Base-by-base conservation (phyloP, 257 asterid genomes). In the Gynochthodes officinalis region DNA sequence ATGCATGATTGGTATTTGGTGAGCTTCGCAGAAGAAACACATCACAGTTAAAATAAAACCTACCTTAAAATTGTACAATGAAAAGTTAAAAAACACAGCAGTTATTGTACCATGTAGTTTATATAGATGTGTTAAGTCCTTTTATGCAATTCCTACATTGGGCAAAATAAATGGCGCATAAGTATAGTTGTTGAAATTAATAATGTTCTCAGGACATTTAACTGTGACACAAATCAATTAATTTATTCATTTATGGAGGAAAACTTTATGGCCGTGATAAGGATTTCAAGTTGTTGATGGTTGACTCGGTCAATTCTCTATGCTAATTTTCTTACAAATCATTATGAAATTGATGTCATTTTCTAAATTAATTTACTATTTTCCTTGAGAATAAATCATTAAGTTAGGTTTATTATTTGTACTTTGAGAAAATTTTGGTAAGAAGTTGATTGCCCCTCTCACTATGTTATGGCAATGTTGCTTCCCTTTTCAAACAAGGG, bases 11-110 rank as follows among this genome's bases (percentile, higher is more conserved):
- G 75, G 72, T 57, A 35, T 33, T 39, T 70, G 69, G 68, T n/a
- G 75, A 76, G 70, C 83, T 79, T 79, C 79, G 35, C 5, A 50
- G 79, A 82, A 79, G 66, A 52, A 73, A 68, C 75, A 30, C 64
- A 25, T n/a, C 5, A 43, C 32, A 33, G 37, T 19, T 15, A 19
- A 69, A 46, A 46, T 10, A 28, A 4, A 39, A 8, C 19, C n/a
- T 7, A n/a, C 23, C 49, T 63, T 27, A 3, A 73, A 2, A 25
- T 48, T 12, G 18, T 10, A 2, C 9, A 27, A 1, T 14, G 58
- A 19, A 27, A 23, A 23, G 42, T 14, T 5, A 19, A 21, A 48
- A 67, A 30, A 48, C 8, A 52, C 12, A 52, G 25, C 23, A 32
- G 44, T 23, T 5, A 67, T 14, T 61, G 67, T 61, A 61, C 67